Base-by-base conservation (phyloP, 352 stramenopile genomes). In the Pythium volutum region DNA sequence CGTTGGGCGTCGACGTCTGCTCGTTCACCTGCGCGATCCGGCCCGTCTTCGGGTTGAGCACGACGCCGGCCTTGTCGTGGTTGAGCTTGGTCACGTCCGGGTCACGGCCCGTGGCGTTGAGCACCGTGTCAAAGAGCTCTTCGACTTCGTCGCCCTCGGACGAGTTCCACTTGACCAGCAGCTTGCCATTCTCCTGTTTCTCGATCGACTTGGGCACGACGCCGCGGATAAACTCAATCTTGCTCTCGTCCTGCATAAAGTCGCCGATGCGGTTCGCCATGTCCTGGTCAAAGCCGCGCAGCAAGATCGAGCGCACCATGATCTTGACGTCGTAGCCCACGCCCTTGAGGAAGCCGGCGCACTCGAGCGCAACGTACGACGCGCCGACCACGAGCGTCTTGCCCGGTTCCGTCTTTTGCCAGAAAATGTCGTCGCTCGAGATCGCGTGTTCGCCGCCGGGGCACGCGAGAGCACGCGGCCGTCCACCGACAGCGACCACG, bases 341-440 rank as follows among this genome's bases (percentile, higher is more conserved):
- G 58, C 93, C 95, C 33, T 91, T 93, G 36, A 99, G 70, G 69
- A 99, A 99, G 29, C 97, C 97, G 29, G 96, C 97, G 63, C 96
- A 99, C 77, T 99, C 97, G 22, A 99, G 87, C 55, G 91, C 93
- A 49, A 99, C 97, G 76, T 99, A 99, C 10, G 93, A 98, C 5
- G 94, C 97, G 33, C 97, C 97, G 16, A 99, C 87, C 29, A 98
- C 96, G 12, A 99, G 79, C 16, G 96, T 98, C 76, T 98, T 98
- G 49, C 97, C 97, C 0, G 96, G 90, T 18, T 93, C 77, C 12
- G 73, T 80, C 79, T 80, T 78, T 58, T 77, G 81, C 77, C 79
- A 98, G 43, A 93, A 93, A 31, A 91, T 91, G 52, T 93, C 84
- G 59, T 93, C 82, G 63, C 81, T 91, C 47, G 91, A 96, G 72